phyloP scores from a whole-genome alignment of 202 grass and related monocot genomes.

The Elaeis oleifera region DNA sequence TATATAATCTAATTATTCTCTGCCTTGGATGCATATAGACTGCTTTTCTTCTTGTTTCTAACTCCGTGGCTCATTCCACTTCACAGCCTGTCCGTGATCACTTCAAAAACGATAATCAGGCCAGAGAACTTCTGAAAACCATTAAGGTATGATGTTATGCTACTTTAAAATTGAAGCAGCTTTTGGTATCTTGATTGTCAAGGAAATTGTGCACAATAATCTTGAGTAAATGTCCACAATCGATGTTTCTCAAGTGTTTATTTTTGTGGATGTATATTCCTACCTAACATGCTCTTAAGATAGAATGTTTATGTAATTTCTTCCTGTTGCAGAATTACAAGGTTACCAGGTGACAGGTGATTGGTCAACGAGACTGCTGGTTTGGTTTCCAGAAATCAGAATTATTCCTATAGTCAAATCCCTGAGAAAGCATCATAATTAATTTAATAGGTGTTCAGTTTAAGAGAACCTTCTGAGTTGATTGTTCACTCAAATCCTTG shows the following conservation, averaged over 20 bases:
- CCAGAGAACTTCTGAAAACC: constrained; percentile 61
- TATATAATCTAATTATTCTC: no score
- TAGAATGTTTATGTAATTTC: background rate
- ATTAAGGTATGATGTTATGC: constrained; percentile 47
- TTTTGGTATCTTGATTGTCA: background rate
- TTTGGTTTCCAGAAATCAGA: background rate
- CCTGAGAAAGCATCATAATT: no score
- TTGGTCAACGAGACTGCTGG: background rate
- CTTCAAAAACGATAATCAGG: constrained; percentile 55
- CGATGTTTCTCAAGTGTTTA: no score
- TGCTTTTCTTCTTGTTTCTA: background rate
- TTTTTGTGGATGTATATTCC: no score
- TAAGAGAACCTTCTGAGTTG: no score
- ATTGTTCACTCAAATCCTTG: no score
- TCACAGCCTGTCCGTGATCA: constrained; percentile 81
- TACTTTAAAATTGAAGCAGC: background rate
- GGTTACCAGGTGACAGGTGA: constrained; percentile 34
- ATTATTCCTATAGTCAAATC: no score
- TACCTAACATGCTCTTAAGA: background rate
- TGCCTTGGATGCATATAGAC: no score
- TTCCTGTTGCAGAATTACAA: constrained; percentile 24
- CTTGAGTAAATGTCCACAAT: no score
- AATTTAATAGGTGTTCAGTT: no score
- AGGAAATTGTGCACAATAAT: no score
- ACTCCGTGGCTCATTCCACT: constrained; percentile 3